Conservation (phyloP, 306 rosid genomes). For the Cucurbita moschata region DNA sequence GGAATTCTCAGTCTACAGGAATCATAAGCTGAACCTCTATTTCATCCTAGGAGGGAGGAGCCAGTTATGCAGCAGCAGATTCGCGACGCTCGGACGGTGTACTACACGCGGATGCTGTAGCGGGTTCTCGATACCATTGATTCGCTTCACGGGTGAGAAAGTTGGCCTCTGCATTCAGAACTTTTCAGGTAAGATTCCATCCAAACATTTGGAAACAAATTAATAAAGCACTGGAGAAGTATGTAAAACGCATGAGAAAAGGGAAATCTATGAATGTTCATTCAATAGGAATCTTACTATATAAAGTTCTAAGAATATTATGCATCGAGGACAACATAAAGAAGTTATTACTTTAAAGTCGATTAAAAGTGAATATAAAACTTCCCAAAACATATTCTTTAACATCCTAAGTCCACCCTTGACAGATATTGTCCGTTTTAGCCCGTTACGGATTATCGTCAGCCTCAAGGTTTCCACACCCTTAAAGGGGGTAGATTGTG, state of each 20-base stretch:
- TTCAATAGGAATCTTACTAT: no score
- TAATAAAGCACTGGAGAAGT: neutral
- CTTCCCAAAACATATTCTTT: no score
- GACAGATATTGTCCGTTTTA: no score
- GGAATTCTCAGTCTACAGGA: neutral
- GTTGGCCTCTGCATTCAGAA: conserved; percentile 52
- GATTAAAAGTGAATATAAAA: no score
- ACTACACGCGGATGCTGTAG: conserved; percentile 29
- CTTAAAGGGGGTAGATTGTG: no score
- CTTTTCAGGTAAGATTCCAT: neutral
- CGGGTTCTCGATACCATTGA: conserved; percentile 80
- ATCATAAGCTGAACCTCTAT: neutral
- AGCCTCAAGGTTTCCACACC: no score
- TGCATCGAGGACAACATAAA: no score
- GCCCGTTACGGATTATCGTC: no score
- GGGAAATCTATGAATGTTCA: no score
- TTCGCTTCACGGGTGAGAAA: conserved; percentile 62
- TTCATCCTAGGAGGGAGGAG: neutral
- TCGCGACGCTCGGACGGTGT: conserved; percentile 7
- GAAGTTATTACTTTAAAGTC: no score
- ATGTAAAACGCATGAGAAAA: neutral
- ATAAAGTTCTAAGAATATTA: no score
- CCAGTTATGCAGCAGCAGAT: neutral
- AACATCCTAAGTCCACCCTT: no score
- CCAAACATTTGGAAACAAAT: neutral